Conservation (phyloP, 1,284 basidiomycete genomes). For the Phlebopus sp. region DNA sequence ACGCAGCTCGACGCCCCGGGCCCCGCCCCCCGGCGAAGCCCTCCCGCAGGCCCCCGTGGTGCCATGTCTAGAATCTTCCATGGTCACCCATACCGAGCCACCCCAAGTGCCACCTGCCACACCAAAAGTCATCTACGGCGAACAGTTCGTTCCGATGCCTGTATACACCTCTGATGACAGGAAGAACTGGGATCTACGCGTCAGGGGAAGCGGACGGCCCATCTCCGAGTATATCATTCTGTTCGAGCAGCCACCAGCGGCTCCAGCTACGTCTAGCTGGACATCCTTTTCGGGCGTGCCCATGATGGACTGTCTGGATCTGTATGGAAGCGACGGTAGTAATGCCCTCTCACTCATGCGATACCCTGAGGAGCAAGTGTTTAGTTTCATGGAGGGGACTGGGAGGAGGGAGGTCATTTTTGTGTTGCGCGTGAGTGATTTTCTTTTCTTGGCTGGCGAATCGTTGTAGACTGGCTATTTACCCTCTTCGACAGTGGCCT, state of each 20-base stretch:
- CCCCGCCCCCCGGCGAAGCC: not conserved
- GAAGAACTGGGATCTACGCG: not conserved
- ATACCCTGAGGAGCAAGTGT: not conserved
- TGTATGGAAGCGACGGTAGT: not conserved
- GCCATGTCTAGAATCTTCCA: not conserved
- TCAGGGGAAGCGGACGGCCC: not conserved
- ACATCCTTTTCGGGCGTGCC: slow-evolving; percentile 1
- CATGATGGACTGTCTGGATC: slow-evolving; percentile 4
- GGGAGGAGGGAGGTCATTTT: not conserved
- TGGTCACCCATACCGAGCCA: not conserved
- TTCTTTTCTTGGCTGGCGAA: not conserved
- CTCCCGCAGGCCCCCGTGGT: not conserved
- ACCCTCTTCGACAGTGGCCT: slow-evolving; percentile 7
- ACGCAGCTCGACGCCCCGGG: too few species aligned
- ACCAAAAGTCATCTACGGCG: not conserved
- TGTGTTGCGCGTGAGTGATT: not conserved
- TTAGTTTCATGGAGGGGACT: not conserved
- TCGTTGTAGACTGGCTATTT: not conserved
- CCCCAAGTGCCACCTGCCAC: not conserved
- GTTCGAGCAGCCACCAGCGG: not conserved
- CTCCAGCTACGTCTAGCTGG: not conserved
- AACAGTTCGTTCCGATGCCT: slow-evolving; percentile 4
- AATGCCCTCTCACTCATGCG: not conserved
- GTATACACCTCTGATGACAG: not conserved
- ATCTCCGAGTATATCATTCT: not conserved